A percentile compares a stretch with the other conserved stretches of the same genome.
Evolutionary conservation across 805 yeast species (phyloP).

Genomic region (Blastobotrys chiropterorum): DNA sequence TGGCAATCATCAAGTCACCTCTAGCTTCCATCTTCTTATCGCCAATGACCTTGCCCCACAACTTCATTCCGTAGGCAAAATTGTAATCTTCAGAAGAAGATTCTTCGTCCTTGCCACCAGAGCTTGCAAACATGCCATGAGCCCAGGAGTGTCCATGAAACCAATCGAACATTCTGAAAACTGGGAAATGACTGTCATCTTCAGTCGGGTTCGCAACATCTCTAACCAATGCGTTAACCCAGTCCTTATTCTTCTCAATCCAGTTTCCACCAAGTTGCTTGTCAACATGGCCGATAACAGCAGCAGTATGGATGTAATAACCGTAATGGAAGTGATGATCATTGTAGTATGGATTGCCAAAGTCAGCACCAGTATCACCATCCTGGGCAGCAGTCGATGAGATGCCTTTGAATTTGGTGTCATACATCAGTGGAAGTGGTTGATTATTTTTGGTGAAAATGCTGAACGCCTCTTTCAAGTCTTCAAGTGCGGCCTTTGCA

Average conservation of each 20-base stretch:
- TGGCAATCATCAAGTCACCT: constrained; percentile 54
- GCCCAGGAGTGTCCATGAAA: constrained; percentile 79
- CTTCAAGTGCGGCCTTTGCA: constrained; percentile 46
- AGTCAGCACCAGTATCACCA: constrained; percentile 49
- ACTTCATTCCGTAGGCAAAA: constrained; percentile 63
- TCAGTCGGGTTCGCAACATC: constrained; percentile 62
- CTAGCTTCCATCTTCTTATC: constrained; percentile 51
- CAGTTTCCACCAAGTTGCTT: constrained; percentile 45
- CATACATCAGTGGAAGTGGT: constrained; percentile 68
- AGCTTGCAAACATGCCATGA: constrained; percentile 55
- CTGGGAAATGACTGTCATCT: constrained; percentile 54
- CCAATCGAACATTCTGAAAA: constrained; percentile 64
- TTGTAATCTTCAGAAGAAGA: constrained; percentile 69
- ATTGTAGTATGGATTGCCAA: constrained; percentile 69
- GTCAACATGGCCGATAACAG: constrained; percentile 64
- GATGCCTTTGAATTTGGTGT: constrained; percentile 49
- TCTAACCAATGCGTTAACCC: constrained; percentile 57
- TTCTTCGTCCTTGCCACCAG: constrained; percentile 71
- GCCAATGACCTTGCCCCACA: constrained; percentile 61
- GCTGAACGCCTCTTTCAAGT: constrained; percentile 60
- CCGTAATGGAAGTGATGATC: constrained; percentile 89
- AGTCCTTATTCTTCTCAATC: constrained; percentile 42
- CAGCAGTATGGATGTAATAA: constrained; percentile 78
- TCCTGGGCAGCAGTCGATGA: constrained; percentile 29
- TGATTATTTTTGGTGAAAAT: constrained; percentile 68